Percentiles rank a stretch among this genome's conserved stretches.
These are phyloP conservation scores for Sutorius eximius DNA, from an alignment of 1,284 basidiomycete genomes.

Conservation along the genomic window DNA sequence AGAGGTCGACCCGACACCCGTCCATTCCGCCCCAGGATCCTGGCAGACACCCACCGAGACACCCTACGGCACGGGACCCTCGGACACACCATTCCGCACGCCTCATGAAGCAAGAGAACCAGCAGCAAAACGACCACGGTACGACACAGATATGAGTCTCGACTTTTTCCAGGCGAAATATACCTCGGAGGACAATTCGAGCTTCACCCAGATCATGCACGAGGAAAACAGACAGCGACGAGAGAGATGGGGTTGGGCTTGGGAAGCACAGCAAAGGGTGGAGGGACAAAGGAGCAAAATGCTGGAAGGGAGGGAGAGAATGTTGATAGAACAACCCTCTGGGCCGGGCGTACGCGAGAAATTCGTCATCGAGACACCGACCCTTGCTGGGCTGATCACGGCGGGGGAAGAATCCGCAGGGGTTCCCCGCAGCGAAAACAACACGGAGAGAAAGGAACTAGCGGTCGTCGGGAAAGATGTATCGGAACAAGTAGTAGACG, in stretches of 20 bases:
- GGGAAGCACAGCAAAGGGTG: slow-evolving; percentile 82
- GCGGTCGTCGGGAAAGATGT: slow-evolving; percentile 21
- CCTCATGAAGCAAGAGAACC: slow-evolving; percentile 39
- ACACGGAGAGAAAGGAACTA: slow-evolving; percentile 30
- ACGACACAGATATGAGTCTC: slow-evolving; percentile 63
- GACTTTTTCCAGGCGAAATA: slow-evolving; percentile 88
- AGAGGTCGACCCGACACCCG: slow-evolving; percentile 57
- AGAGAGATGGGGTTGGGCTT: slow-evolving; percentile 86
- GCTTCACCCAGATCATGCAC: slow-evolving; percentile 87
- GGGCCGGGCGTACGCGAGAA: slow-evolving; percentile 65
- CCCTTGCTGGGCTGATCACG: slow-evolving; percentile 54
- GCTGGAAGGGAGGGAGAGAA: slow-evolving; percentile 63
- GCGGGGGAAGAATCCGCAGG: slow-evolving; percentile 33
- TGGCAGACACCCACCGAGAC: slow-evolving; percentile 63
- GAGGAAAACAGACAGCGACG: slow-evolving; percentile 81
- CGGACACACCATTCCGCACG: slow-evolving; percentile 64
- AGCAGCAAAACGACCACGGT: slow-evolving; percentile 54
- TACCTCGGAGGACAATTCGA: slow-evolving; percentile 94
- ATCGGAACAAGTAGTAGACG: slow-evolving; percentile 47
- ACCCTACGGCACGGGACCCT: slow-evolving; percentile 59
- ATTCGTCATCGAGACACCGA: slow-evolving; percentile 61
- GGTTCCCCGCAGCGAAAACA: slow-evolving; percentile 23
- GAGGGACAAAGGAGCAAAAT: slow-evolving; percentile 63
- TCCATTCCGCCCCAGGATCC: slow-evolving; percentile 33
- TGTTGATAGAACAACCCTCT: slow-evolving; percentile 65